These are phyloP conservation scores for Pyrenophora tritici-repentis DNA, from an alignment of 2,329 filamentous ascomycete species.

Conservation along the genomic window DNA sequence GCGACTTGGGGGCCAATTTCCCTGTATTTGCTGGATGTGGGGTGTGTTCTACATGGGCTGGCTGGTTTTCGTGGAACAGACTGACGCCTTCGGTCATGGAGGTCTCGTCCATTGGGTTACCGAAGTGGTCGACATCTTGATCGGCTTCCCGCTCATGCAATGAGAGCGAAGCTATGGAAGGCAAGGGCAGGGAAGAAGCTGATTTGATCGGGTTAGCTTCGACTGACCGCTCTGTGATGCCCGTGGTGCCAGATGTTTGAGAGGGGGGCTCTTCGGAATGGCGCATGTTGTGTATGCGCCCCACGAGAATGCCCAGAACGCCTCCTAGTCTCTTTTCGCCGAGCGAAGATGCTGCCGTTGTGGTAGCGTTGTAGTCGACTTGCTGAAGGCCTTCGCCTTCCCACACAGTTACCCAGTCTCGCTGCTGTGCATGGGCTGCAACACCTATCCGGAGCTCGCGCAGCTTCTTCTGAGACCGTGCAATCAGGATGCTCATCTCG, in stretches of 20 bases:
- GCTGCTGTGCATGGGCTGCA: slow-evolving; percentile 58
- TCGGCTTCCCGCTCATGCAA: slow-evolving; percentile 40
- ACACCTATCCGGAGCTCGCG: slow-evolving; percentile 77
- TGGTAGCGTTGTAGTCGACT: slow-evolving; percentile 63
- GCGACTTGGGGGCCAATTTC: slow-evolving; percentile 6
- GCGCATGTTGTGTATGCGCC: slow-evolving; percentile 66
- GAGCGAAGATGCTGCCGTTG: slow-evolving; percentile 58
- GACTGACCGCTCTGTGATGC: slow-evolving; percentile 20
- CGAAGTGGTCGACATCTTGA: slow-evolving; percentile 33
- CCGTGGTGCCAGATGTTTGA: slow-evolving; percentile 13
- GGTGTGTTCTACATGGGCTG: slow-evolving; percentile 16
- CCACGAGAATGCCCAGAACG: slow-evolving; percentile 70
- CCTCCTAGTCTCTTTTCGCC: slow-evolving; percentile 69
- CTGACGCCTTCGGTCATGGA: slow-evolving; percentile 33
- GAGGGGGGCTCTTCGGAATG: slow-evolving; percentile 37
- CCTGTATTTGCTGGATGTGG: slow-evolving; percentile 8
- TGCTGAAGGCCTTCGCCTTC: slow-evolving; percentile 67
- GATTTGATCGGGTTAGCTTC: slow-evolving; percentile 28
- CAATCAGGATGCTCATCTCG: slow-evolving; percentile 78
- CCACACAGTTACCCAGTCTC: slow-evolving; percentile 66
- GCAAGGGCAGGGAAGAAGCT: slow-evolving; percentile 16
- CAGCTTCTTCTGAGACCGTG: slow-evolving; percentile 68
- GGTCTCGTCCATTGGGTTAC: slow-evolving; percentile 31
- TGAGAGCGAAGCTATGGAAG: slow-evolving; percentile 25
- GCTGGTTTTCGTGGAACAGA: slow-evolving; percentile 25